phyloP scores from a whole-genome alignment of 208 protist species.

The Crithidia expoeki region DNA sequence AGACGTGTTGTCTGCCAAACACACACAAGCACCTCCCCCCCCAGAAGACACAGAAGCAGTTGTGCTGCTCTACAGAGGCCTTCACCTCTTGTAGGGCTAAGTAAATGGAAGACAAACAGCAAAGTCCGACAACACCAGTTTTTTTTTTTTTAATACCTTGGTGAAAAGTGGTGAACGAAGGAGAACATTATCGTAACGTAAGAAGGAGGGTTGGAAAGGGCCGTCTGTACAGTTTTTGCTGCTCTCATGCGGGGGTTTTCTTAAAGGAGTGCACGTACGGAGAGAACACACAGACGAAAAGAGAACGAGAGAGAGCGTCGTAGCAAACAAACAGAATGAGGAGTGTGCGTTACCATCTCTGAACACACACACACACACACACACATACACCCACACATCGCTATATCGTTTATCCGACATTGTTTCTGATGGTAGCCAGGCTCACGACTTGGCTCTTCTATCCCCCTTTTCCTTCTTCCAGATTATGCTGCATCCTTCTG shows the following conservation, averaged over 20 bases:
- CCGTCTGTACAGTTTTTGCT: not conserved
- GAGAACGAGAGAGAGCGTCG: not conserved
- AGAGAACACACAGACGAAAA: not conserved
- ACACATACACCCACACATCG: not conserved
- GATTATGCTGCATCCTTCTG: slow-evolving; percentile 21
- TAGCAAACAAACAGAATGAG: not conserved
- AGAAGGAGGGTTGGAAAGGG: not conserved
- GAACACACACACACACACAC: too few relatives aligned
- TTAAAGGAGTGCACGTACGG: not conserved
- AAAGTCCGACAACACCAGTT: not conserved
- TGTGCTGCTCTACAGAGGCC: not conserved
- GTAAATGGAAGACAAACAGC: not conserved
- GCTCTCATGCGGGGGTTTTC: not conserved
- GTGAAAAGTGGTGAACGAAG: slow-evolving; percentile 8
- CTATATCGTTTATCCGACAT: not conserved
- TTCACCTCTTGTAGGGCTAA: not conserved
- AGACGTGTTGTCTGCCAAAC: not conserved
- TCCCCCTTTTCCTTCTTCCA: slow-evolving; percentile 8
- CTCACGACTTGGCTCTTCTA: slow-evolving; percentile 13
- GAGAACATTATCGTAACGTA: not conserved
- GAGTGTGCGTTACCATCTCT: slow-evolving; percentile 5
- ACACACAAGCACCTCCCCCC: too few relatives aligned
- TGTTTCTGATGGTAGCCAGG: not conserved
- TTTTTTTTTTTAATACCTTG: slow-evolving; percentile 26
- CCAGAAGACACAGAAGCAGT: not conserved